These are phyloP conservation scores for Antitrichia curtipendula DNA, from an alignment of 225 moss, liverwort and hornwort species.

Conservation along the genomic window DNA sequence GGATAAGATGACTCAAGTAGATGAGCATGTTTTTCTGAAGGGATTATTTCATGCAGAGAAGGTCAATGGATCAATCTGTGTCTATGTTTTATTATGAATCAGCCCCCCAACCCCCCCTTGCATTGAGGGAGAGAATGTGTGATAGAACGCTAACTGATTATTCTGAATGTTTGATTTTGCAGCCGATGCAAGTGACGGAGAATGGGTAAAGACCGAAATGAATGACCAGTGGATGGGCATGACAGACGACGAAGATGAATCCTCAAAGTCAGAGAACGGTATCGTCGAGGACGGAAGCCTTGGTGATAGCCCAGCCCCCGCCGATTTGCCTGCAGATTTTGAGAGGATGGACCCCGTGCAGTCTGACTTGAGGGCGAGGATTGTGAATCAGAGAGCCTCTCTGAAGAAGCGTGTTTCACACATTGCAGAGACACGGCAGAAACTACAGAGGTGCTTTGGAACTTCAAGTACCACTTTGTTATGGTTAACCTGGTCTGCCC, in stretches of 20 bases:
- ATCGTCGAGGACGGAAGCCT: constrained; percentile 1
- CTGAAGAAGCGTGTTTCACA: background rate
- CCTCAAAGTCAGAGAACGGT: constrained; percentile 15
- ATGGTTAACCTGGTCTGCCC: background rate
- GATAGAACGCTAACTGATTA: background rate
- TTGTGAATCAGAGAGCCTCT: constrained; percentile 11
- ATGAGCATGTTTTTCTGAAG: background rate
- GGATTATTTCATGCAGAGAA: background rate
- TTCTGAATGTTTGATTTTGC: background rate
- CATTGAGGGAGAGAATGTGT: background rate
- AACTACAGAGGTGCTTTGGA: constrained; percentile 12
- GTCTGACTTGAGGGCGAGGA: background rate
- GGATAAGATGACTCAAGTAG: background rate
- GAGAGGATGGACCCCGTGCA: background rate
- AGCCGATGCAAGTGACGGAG: constrained; percentile 30
- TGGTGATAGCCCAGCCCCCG: background rate
- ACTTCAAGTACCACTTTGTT: background rate
- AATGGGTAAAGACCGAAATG: constrained; percentile 9
- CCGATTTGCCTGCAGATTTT: background rate
- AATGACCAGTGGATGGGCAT: constrained; percentile 16
- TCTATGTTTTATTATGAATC: background rate
- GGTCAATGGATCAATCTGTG: background rate
- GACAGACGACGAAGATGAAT: constrained; percentile 15
- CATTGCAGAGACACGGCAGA: constrained; percentile 15
- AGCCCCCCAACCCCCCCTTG: no score